phyloP scores from a whole-genome alignment of 345 rosid genomes.

The Hypericum perforatum region DNA sequence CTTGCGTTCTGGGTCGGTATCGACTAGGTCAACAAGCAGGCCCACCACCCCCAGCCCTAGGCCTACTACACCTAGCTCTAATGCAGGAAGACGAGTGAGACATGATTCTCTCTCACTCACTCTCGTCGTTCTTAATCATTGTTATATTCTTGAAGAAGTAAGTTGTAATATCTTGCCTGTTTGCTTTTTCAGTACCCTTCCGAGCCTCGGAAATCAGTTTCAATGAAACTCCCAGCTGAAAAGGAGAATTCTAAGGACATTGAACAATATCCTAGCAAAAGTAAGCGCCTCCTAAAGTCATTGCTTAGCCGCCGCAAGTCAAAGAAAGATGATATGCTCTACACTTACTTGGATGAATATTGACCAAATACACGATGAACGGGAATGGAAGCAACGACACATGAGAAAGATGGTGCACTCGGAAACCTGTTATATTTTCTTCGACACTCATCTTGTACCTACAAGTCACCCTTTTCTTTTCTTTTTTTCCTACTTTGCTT shows the following conservation, averaged over 20 bases:
- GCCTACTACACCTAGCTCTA: slow-evolving; percentile 31
- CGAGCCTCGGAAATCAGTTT: slow-evolving; percentile 38
- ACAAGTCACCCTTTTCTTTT: no score
- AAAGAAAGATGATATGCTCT: slow-evolving; percentile 23
- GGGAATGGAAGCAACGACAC: no score
- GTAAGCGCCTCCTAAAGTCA: slow-evolving; percentile 53
- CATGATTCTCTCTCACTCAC: background rate
- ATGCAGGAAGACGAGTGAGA: slow-evolving; percentile 29
- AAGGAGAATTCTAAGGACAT: slow-evolving; percentile 27
- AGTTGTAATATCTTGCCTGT: background rate
- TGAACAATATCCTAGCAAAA: slow-evolving; percentile 35
- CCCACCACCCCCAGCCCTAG: no score
- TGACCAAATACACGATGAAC: no score
- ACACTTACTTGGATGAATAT: slow-evolving; percentile 25
- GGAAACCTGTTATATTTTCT: no score
- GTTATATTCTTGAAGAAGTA: background rate
- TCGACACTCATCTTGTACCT: no score
- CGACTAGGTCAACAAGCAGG: slow-evolving; percentile 27
- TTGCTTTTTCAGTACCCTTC: slow-evolving; percentile 30
- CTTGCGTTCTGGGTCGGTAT: slow-evolving; percentile 34
- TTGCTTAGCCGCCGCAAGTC: slow-evolving; percentile 57
- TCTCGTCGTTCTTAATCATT: no score
- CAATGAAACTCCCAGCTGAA: slow-evolving; percentile 23
- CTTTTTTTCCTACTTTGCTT: no score
- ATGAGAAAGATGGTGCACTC: no score